Base-by-base conservation (phyloP, 768 basidiomycete genomes). In the Calocybe gangraenosa region DNA sequence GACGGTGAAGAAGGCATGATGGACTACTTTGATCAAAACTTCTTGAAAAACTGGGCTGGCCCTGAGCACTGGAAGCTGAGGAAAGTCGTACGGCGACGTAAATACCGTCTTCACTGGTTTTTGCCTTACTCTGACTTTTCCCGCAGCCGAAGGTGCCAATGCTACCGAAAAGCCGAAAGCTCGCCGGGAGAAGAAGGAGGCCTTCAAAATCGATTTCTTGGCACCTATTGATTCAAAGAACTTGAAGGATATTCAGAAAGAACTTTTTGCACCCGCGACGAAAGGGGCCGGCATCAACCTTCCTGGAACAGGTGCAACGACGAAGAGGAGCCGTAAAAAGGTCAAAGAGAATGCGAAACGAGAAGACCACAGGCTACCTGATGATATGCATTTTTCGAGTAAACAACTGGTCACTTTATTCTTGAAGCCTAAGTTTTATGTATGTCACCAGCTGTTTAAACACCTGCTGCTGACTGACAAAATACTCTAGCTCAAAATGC, bases 21-120 rank as follows among this genome's bases (percentile, higher is more conserved):
- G 46, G 92, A 94, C 56, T 96, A 95, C 63, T 96, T 98, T 59
- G 94, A 98, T 63, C 77, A 83, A 56, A 81, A 72, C 50, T 76
- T 88, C 57, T 71, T 84, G 55, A 95, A 90, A 74, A 95, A 95
- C 55, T 99, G 96, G 96, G 96, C 96, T 3, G 96, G 96, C 0
- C 94, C 94, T 7, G 92, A 98, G 64, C 96, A 99, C 60, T 99
- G 96, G 95, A 98, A 95, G 62, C 64, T 98, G 58, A 72, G 87
- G 50, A 87, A 83, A 59, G 75, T 83, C n/a, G 71, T 92, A 42
- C 78, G 87, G 48, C 79, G 77, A 71, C 76, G 92, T 94, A 51
- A 65, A 81, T n/a, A 6, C n/a, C 10, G 10, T 28, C 44, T 40
- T 32, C 10, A 23, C 25, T 47, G 33, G 36, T 14, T 50, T 15